phyloP scores from a whole-genome alignment of 2,329 filamentous ascomycete genomes.

The Lojkania enalia region DNA sequence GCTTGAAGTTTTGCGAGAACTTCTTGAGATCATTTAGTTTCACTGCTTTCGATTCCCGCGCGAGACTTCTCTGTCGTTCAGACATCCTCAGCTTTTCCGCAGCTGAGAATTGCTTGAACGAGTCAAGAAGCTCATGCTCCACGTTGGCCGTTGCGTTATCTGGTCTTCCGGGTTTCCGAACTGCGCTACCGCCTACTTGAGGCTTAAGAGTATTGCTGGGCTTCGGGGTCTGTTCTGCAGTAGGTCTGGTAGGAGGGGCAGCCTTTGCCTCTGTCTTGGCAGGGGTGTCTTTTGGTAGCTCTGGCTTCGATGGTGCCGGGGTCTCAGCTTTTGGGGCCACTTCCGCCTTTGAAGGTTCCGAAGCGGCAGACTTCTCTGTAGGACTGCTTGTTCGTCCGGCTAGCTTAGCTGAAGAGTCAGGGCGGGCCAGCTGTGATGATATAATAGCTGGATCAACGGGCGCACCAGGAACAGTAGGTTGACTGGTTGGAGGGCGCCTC shows the following conservation, averaged over 20 bases:
- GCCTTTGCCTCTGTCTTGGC: conserved; percentile 25
- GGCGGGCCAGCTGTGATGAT: conserved; percentile 72
- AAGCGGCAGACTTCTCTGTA: conserved; percentile 21
- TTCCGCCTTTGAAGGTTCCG: conserved; percentile 24
- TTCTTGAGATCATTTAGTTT: conserved; percentile 94
- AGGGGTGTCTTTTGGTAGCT: conserved; percentile 21
- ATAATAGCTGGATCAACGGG: conserved; percentile 90
- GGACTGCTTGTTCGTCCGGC: conserved; percentile 28
- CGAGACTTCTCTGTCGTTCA: conserved; percentile 58
- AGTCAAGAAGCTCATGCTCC: conserved; percentile 63
- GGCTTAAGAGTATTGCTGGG: conserved; percentile 35
- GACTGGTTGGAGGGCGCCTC: conserved; percentile 74
- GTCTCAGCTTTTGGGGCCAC: conserved; percentile 14
- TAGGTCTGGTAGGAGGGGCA: conserved; percentile 22
- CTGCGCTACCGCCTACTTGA: conserved; percentile 26
- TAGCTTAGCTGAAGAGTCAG: conserved; percentile 41
- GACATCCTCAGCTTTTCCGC: conserved; percentile 63
- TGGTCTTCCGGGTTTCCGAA: conserved; percentile 44
- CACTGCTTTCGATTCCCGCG: conserved; percentile 77
- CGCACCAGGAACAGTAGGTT: conserved; percentile 73
- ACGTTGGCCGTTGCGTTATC: conserved; percentile 63
- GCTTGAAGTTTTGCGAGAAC: conserved; percentile 91
- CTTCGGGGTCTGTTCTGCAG: conserved; percentile 30
- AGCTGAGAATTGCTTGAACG: conserved; percentile 67
- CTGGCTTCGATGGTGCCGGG: conserved; percentile 15